Evolutionary conservation across 108 stramenopile genomes (phyloP).

Genomic region (Cyclotella distinguenda): DNA sequence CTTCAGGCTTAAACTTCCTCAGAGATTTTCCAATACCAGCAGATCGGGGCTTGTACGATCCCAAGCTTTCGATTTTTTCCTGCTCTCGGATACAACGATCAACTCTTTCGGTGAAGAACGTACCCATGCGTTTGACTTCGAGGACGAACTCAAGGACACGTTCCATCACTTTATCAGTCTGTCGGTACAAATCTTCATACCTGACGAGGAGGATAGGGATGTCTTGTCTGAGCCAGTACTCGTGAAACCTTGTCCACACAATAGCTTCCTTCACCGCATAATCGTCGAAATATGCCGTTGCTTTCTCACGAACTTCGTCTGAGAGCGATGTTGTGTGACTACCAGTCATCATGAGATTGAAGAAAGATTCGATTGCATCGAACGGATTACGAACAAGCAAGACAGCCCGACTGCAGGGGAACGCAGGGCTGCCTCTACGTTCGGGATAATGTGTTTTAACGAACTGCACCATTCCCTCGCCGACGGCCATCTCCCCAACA

Average conservation of each 20-base stretch:
- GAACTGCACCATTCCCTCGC: constrained; percentile 69
- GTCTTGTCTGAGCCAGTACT: constrained; percentile 59
- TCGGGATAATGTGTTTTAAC: constrained; percentile 95
- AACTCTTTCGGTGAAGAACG: constrained; percentile 59
- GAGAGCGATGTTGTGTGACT: constrained; percentile 69
- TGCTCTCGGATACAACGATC: constrained; percentile 57
- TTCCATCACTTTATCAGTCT: constrained; percentile 55
- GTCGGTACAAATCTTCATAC: constrained; percentile 67
- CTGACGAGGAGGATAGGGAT: constrained; percentile 62
- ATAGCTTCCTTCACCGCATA: constrained; percentile 64
- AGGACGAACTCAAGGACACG: constrained; percentile 58
- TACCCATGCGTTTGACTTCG: constrained; percentile 59
- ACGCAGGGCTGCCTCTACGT: constrained; percentile 60
- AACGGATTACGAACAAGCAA: constrained; percentile 91
- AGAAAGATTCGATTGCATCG: constrained; percentile 93
- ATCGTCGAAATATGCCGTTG: constrained; percentile 51
- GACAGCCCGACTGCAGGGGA: constrained; percentile 62
- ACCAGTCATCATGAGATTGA: constrained; percentile 91
- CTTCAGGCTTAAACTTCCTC: constrained; percentile 52
- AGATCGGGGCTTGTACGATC: constrained; percentile 69
- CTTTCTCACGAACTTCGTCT: constrained; percentile 51
- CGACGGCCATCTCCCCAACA: constrained; percentile 77
- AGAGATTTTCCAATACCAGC: constrained; percentile 70
- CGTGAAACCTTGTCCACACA: constrained; percentile 69
- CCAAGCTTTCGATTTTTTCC: constrained; percentile 59